Base-by-base conservation (phyloP, 2,329 filamentous ascomycete genomes). In the Ophiocordyceps camponoti-floridani region DNA sequence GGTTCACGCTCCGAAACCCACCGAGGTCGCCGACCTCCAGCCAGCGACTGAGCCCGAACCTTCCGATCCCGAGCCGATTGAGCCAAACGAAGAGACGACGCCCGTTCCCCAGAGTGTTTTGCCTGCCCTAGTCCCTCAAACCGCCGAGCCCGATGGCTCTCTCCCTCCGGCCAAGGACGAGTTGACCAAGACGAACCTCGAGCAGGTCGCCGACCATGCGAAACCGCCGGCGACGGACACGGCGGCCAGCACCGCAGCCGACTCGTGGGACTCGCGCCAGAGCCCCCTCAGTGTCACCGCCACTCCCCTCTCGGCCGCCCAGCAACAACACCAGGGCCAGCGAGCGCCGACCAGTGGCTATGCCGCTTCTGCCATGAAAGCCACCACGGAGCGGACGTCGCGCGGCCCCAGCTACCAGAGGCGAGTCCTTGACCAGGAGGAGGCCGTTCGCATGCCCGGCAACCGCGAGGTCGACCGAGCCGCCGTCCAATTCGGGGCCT, bases 391-490 rank as follows among this genome's bases (percentile, higher is more conserved):
- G 56, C 61, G 74, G 49, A 67, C 75, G 23, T 68, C 70, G 48
- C 83, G 89, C 48, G 79, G 78, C 45, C 76, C 85, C 18, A 88
- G 81, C 64, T 86, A 83, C 62, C 83, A 93, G 61, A 79, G 89
- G 52, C 83, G 86, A 55, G 74, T 95, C 45, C 72, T 94, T 56
- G 88, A 96, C 55, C 91, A 98, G 60, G 88, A 94, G 62, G 91
- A 98, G 66, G 86, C 91, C 47, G 91, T 98, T 38, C 87, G 94
- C 51, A 95, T 98, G 89, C 91, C 91, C 41, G 87, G 85, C 48
- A 94, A 95, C 67, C 87, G 91, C 53, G 88, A 91, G 44, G 83
- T 98, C 27, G 89, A 96, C 60, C 81, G 87, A 54, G 78, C 89
- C 52, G 84, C 88, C 43, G 87, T 98, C 43, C 89, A 96, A 59